These are phyloP conservation scores for Wickerhamiella musiphila DNA, from an alignment of 805 yeast genomes.

Conservation along the genomic window DNA sequence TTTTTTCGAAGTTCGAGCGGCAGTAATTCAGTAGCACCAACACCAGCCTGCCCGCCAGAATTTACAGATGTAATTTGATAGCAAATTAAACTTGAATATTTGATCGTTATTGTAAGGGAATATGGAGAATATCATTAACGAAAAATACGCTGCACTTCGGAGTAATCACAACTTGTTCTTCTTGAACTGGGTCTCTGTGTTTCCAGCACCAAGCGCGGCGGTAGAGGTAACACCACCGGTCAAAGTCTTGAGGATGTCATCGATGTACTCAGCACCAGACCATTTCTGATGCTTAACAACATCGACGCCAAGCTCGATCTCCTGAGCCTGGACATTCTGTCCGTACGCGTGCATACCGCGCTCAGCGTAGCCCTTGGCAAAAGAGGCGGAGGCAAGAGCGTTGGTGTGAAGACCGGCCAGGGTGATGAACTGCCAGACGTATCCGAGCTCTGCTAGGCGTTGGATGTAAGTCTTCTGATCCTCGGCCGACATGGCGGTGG, in stretches of 20 bases:
- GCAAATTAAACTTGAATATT: no score
- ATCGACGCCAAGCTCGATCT: conserved; percentile 78
- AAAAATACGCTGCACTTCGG: no score
- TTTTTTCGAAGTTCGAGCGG: no score
- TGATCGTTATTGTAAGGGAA: no score
- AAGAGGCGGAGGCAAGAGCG: conserved; percentile 77
- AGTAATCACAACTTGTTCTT: conserved; percentile 25
- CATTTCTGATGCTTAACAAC: conserved; percentile 96
- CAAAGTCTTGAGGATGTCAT: conserved; percentile 71
- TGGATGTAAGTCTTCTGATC: conserved; percentile 85
- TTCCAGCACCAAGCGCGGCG: conserved; percentile 98
- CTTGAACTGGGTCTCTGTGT: conserved; percentile 82
- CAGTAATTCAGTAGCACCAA: no score
- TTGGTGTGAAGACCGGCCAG: conserved; percentile 94
- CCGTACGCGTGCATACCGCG: conserved; percentile 96
- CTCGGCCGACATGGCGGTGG: conserved; percentile 68
- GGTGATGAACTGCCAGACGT: conserved; percentile 95
- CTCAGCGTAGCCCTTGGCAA: conserved; percentile 58
- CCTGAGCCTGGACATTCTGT: conserved; percentile 66
- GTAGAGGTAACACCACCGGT: conserved; percentile 91
- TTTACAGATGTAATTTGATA: no score
- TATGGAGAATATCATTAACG: no score
- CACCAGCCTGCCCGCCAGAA: no score
- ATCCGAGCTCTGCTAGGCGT: conserved; percentile 76
- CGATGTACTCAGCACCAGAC: conserved; percentile 97